These are phyloP conservation scores for Picochlorum sp. DNA, from an alignment of 139 green algal species.

Conservation along the genomic window DNA sequence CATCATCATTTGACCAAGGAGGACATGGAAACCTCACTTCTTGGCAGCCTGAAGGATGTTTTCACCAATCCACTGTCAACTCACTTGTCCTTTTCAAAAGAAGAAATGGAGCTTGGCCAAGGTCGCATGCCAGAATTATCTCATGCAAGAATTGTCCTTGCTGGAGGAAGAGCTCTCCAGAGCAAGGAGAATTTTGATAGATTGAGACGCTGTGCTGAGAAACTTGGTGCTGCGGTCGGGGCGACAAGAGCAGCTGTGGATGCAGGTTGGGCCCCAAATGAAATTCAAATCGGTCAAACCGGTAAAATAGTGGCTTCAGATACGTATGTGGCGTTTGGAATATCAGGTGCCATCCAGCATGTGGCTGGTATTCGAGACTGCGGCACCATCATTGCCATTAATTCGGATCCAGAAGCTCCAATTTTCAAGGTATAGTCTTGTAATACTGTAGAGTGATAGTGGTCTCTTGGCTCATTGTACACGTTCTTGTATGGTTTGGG, in stretches of 20 bases:
- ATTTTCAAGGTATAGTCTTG: constrained; percentile 50
- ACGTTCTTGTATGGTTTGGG: too few relatives aligned
- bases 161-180: constrained; percentile 81
- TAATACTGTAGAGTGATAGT: too few relatives aligned
- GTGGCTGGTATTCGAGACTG: constrained; percentile 85
- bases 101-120: constrained; percentile 2
- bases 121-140: constrained; percentile 68
- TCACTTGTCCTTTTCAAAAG: too few relatives aligned
- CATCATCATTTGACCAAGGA: too few relatives aligned
- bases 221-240: constrained; percentile 76
- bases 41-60: too few relatives aligned
- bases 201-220: constrained; percentile 75
- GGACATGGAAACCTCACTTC: too few relatives aligned
- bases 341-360: constrained; percentile 93
- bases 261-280: constrained; percentile 76
- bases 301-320: constrained; percentile 91
- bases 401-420: constrained; percentile 76
- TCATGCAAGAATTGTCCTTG: constrained; percentile 57
- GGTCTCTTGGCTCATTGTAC: too few relatives aligned
- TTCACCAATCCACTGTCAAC: too few relatives aligned
- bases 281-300: constrained; percentile 93
- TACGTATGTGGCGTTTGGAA: constrained; percentile 89
- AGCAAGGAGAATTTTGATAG: constrained; percentile 69
- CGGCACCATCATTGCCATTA: constrained; percentile 88
- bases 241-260: constrained; percentile 86